Evolutionary conservation across 805 yeast species (phyloP).

Genomic region (Candida nitratophila): DNA sequence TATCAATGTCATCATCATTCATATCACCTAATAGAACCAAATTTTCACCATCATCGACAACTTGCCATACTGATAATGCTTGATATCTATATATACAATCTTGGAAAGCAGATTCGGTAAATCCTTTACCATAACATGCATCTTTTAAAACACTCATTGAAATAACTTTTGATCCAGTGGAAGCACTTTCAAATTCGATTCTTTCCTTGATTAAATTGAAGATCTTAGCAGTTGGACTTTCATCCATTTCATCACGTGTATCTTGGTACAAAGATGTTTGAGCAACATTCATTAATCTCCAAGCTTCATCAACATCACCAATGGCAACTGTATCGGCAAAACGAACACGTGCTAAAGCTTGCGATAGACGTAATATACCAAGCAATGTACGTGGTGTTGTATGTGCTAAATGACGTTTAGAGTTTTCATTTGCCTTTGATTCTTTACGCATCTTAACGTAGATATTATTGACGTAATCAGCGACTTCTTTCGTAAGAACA

Average conservation of each 20-base stretch:
- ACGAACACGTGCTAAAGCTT: conserved; percentile 87
- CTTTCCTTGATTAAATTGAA: conserved; percentile 59
- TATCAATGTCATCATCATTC: conserved; percentile 28
- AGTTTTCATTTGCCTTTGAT: conserved; percentile 70
- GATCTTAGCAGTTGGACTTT: conserved; percentile 62
- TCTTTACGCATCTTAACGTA: conserved; percentile 92
- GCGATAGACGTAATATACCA: conserved; percentile 87
- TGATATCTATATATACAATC: conserved; percentile 73
- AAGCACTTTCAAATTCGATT: conserved; percentile 16
- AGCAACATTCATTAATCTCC: conserved; percentile 81
- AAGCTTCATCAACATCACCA: conserved; percentile 92
- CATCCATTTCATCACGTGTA: conserved; percentile 45
- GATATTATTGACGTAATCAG: conserved; percentile 77
- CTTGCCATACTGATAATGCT: conserved; percentile 67
- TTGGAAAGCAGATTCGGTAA: conserved; percentile 68
- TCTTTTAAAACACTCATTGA: conserved; percentile 47
- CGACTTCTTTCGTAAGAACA: conserved; percentile 71
- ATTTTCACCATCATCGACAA: conserved; percentile 60
- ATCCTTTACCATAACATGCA: conserved; percentile 72
- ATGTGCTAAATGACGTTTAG: conserved; percentile 76
- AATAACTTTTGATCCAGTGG: conserved; percentile 28
- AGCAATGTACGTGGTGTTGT: conserved; percentile 92
- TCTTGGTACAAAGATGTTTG: conserved; percentile 68
- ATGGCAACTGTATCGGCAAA: conserved; percentile 63
- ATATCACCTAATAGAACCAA: conserved; percentile 44